Conservation (phyloP, 1,284 basidiomycete genomes). For the Moesziomyces sp. region DNA sequence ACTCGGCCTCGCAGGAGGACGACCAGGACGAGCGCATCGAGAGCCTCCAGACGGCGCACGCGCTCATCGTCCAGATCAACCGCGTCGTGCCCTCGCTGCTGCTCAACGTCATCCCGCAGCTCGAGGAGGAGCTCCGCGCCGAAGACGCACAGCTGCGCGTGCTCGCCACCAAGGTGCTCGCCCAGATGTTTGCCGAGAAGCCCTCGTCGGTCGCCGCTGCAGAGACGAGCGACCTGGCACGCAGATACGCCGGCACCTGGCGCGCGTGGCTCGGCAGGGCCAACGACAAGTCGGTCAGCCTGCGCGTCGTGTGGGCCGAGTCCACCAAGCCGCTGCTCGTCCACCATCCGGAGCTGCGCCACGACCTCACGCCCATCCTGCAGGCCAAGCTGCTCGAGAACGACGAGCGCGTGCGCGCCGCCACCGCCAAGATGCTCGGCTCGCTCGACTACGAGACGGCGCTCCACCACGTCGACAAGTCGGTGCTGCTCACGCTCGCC, state of each 20-base stretch:
- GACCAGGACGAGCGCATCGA: constrained; percentile 54
- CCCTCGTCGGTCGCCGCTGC: constrained; percentile 32
- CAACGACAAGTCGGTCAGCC: constrained; percentile 79
- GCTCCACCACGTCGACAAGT: constrained; percentile 80
- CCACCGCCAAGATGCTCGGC: constrained; percentile 83
- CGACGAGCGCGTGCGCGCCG: constrained; percentile 89
- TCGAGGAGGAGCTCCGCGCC: constrained; percentile 88
- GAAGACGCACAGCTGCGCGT: constrained; percentile 79
- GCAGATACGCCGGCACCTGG: constrained; percentile 87
- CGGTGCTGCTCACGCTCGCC: constrained; percentile 76
- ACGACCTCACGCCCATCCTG: constrained; percentile 49
- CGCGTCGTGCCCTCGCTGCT: constrained; percentile 82
- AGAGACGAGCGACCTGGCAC: constrained; percentile 73
- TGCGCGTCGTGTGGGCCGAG: constrained; percentile 85
- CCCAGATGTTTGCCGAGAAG: constrained; percentile 81
- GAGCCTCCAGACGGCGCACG: constrained; percentile 77
- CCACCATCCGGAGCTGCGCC: constrained; percentile 79
- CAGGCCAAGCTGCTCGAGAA: constrained; percentile 73
- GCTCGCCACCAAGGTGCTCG: constrained; percentile 84
- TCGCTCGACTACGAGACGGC: constrained; percentile 90
- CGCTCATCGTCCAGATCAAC: constrained; percentile 85
- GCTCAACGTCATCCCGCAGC: constrained; percentile 88
- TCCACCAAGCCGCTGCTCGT: constrained; percentile 70
- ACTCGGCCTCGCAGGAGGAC: constrained; percentile 68
- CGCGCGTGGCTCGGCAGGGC: constrained; percentile 81